Evolutionary conservation across 2,329 filamentous ascomycete species (phyloP), one percentile per base, ranked within the genome.

Genomic region (Aspergillus novofumigatus): DNA sequence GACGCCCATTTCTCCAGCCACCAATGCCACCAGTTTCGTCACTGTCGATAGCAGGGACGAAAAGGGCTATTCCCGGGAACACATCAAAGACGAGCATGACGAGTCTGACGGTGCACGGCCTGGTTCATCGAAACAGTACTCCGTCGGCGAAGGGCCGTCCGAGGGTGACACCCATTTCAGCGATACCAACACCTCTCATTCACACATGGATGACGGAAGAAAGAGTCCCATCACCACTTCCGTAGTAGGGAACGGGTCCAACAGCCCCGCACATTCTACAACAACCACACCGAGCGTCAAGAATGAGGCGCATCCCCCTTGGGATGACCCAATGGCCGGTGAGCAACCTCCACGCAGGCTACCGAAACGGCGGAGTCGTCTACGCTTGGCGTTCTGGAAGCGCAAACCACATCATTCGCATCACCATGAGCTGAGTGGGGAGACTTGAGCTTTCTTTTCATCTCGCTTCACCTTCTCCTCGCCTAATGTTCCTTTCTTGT

Each of bases 21-120:
- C 76, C n/a, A 77, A 78, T 56, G 75, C 75, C 20, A 76, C 76
- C 35, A 78, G 76, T 56, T 71, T 77, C 28, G 64, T 77, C 32
- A 75, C 73, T 14, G 69, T 71, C 28, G 75, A 77, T 49, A 76
- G 74, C 50, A 65, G 70, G 23, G 75, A 77, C 38, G 75, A 77
- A 49, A 73, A 72, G 50, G 67, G 67, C 2, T 53, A 62, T 35
- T 59, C 62, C 23, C 65, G 66, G 21, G 69, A 69, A 49, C 67
- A 67, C 56, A 63, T 69, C 14, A 61, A 60, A 50, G 70, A 69
- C 51, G 70, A 72, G 11, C 63, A 66, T 26, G 67, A 67, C n/a
- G 66, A 62, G 47, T 67, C 65, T 45, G 68, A 71, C 32, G 62
- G 66, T 42, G 65, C 65, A 6, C 70, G 70, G 5, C 69, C 70